Conservation (phyloP, 192 early-diverging fungal genomes). For the Gigaspora rosea region DNA sequence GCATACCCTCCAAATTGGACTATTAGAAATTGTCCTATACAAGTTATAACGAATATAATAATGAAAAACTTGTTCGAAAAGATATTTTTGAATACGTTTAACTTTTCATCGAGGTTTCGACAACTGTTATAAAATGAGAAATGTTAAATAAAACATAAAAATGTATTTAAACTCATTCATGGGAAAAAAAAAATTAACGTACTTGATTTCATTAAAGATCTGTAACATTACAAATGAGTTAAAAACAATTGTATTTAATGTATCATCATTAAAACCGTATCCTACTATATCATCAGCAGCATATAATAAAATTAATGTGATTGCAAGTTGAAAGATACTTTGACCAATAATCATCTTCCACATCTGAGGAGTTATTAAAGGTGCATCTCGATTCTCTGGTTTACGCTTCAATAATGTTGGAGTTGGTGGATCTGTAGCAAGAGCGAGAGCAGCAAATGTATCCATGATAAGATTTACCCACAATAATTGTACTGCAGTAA, state of each 20-base stretch:
- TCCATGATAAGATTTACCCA: constrained; percentile 99
- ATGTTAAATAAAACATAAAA: too few species aligned
- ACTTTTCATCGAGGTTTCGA: too few species aligned
- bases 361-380: constrained; percentile 89
- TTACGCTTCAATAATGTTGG: constrained; percentile 80
- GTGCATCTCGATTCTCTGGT: constrained; percentile 76
- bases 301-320: constrained; percentile 76
- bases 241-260: constrained; percentile 81
- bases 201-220: constrained; percentile 57
- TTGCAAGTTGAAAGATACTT: constrained; percentile 81
- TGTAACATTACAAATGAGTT: constrained; percentile 80
- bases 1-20: too few species aligned
- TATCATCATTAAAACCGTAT: constrained; percentile 18
- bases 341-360: constrained; percentile 96
- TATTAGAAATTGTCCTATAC: too few species aligned
- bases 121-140: too few species aligned
- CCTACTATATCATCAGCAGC: constrained; percentile 57
- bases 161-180: too few species aligned
- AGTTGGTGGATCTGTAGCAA: constrained; percentile 93
- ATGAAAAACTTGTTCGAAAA: too few species aligned
- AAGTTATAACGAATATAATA: too few species aligned
- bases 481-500: constrained; percentile 93
- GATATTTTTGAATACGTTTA: too few species aligned
- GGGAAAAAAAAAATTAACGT: constrained; percentile 24
- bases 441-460: constrained; percentile 93